Percentiles rank a stretch among this genome's conserved stretches.
Evolutionary conservation across 768 basidiomycete genomes (phyloP).

Genomic region (Suillus bovinus): DNA sequence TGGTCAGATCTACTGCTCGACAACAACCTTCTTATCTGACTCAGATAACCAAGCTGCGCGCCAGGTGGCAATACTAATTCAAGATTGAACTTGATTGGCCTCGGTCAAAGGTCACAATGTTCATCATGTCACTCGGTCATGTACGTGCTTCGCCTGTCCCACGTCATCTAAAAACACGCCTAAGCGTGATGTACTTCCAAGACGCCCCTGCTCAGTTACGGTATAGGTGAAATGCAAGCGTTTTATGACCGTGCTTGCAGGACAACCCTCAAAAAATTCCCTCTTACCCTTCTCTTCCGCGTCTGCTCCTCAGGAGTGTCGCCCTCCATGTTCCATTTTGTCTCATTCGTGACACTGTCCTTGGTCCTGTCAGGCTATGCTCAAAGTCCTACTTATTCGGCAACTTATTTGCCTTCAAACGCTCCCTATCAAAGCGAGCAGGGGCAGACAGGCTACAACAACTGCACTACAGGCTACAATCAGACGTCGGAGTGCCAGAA

Average conservation of each 20-base stretch:
- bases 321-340: constrained; percentile 20
- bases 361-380: constrained; percentile 19
- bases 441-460: constrained; percentile 65
- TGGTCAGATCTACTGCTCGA: not conserved
- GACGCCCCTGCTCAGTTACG: constrained; percentile 8
- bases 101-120: not conserved
- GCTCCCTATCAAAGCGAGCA: constrained; percentile 49
- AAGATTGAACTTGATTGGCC: not conserved
- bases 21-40: not conserved
- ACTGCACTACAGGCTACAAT: constrained; percentile 57
- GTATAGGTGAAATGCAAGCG: constrained; percentile 14
- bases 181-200: not conserved
- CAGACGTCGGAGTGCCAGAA: constrained; percentile 70
- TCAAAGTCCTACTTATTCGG: constrained; percentile 33
- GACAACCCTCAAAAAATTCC: constrained; percentile 5
- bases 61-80: not conserved
- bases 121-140: not conserved
- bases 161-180: constrained; percentile 4
- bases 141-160: not conserved
- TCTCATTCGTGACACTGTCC: constrained; percentile 23
- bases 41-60: not conserved
- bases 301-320: constrained; percentile 14
- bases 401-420: constrained; percentile 51
- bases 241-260: constrained; percentile 20
- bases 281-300: constrained; percentile 12